These are phyloP conservation scores for Linderniella brevidens DNA, from an alignment of 257 asterid genomes.

Conservation along the genomic window DNA sequence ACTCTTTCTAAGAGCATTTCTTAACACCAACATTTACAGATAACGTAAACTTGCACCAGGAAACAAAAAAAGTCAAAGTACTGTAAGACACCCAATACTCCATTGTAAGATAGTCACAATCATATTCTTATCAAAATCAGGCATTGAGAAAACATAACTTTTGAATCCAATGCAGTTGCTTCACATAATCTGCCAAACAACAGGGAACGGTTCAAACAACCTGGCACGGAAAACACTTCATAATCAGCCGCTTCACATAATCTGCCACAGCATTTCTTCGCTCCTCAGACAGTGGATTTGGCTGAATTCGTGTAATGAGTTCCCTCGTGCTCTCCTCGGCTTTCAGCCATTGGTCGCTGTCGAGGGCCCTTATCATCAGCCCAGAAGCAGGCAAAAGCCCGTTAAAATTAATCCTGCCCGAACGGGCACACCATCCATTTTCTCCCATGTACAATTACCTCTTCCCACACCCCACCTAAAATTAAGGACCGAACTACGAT, in stretches of 20 bases:
- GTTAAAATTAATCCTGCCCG: conserved; percentile 15
- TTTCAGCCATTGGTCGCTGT: conserved; percentile 62
- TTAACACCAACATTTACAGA: too few relatives aligned
- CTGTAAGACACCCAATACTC: too few relatives aligned
- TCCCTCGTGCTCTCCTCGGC: conserved; percentile 91
- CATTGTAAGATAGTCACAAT: too few relatives aligned
- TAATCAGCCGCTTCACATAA: conserved; percentile 71
- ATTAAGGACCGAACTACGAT: too few relatives aligned
- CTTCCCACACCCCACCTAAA: conserved; percentile 8
- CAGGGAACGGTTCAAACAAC: conserved; percentile 23
- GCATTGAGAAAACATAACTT: too few relatives aligned
- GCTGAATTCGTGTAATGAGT: conserved; percentile 85
- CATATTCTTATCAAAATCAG: too few relatives aligned
- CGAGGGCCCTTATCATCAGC: conserved; percentile 37
- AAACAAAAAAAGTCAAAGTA: too few relatives aligned
- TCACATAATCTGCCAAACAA: conserved; percentile 3
- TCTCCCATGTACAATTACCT: conserved; percentile 67
- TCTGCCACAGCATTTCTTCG: conserved; percentile 83
- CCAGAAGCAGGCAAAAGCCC: conserved; percentile 61
- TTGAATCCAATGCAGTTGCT: too few relatives aligned
- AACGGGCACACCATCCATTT: conserved; percentile 61
- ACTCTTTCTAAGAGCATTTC: too few relatives aligned
- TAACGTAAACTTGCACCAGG: too few relatives aligned
- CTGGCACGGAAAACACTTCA: conserved; percentile 91
- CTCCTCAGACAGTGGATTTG: conserved; percentile 76